Conservation (phyloP, 2,329 filamentous ascomycete species). For the Fusarium tuaranense region DNA sequence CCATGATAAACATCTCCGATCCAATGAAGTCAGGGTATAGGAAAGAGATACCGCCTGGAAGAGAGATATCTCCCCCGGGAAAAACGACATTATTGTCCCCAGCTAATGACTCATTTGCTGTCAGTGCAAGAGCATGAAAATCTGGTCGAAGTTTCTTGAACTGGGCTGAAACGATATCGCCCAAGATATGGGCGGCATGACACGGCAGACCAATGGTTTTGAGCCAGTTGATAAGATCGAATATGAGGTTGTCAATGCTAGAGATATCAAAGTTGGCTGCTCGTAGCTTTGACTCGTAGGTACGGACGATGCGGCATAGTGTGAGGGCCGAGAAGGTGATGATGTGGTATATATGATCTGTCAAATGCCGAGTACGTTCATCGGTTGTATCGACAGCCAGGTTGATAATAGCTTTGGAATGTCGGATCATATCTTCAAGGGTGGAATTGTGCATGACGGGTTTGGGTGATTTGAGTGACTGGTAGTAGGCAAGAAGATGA, state of each 20-base stretch:
- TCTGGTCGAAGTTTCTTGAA: slow-evolving; percentile 37
- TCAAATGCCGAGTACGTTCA: slow-evolving; percentile 44
- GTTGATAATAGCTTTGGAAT: slow-evolving; percentile 41
- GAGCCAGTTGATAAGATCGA: slow-evolving; percentile 40
- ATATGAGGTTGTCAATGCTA: slow-evolving; percentile 29
- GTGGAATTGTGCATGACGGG: slow-evolving; percentile 18
- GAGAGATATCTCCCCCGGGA: neutral
- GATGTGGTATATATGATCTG: slow-evolving; percentile 47
- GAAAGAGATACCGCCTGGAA: slow-evolving; percentile 17
- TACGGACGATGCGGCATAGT: slow-evolving; percentile 37
- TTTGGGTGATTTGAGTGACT: slow-evolving; percentile 35
- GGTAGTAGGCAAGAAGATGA: slow-evolving; percentile 39
- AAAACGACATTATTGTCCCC: neutral
- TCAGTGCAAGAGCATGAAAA: neutral
- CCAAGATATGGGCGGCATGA: slow-evolving; percentile 42
- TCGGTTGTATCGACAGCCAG: slow-evolving; percentile 46
- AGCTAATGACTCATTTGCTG: neutral
- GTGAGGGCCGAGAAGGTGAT: slow-evolving; percentile 45
- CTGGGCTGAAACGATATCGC: slow-evolving; percentile 39
- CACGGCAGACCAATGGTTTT: slow-evolving; percentile 39
- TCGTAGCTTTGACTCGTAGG: slow-evolving; percentile 36
- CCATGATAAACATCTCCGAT: slow-evolving; percentile 11
- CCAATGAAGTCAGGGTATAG: slow-evolving; percentile 23
- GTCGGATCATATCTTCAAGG: slow-evolving; percentile 40
- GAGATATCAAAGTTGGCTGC: slow-evolving; percentile 20